These are phyloP conservation scores for Pulveroboletus frians DNA, from an alignment of 768 basidiomycete species.

Conservation along the genomic window DNA sequence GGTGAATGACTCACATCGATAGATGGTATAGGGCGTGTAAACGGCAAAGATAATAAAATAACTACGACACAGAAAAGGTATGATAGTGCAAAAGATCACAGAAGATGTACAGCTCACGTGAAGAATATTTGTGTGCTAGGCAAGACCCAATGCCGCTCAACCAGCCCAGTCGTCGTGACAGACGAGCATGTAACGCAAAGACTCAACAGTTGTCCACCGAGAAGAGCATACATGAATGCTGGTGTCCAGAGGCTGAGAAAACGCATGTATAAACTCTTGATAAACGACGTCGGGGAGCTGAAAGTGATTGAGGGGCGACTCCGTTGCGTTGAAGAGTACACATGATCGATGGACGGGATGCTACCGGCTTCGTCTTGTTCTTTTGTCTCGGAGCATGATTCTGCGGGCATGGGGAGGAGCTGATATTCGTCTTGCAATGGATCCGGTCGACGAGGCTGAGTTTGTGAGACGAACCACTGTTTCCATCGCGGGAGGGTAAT, in stretches of 20 bases:
- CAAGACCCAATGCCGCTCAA: conserved; percentile 58
- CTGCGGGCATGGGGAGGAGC: conserved; percentile 9
- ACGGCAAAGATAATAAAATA: conserved; percentile 67
- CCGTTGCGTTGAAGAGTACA: background rate
- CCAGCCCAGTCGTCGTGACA: conserved; percentile 75
- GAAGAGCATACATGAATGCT: conserved; percentile 22
- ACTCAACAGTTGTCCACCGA: conserved; percentile 27
- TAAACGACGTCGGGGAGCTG: conserved; percentile 19
- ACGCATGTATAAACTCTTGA: conserved; percentile 14
- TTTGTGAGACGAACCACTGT: conserved; percentile 9
- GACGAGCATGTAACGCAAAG: conserved; percentile 21
- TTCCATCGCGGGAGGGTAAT: conserved; percentile 11
- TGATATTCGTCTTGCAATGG: conserved; percentile 20
- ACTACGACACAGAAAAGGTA: conserved; percentile 32
- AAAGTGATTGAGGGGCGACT: conserved; percentile 13
- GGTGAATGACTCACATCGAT: conserved; percentile 69
- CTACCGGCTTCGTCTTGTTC: conserved; percentile 6
- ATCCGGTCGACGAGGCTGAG: conserved; percentile 7
- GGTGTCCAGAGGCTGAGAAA: conserved; percentile 28
- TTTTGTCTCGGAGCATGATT: conserved; percentile 4
- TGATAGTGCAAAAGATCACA: background rate
- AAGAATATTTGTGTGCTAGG: conserved; percentile 80
- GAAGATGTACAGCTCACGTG: conserved; percentile 44
- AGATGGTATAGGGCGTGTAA: conserved; percentile 88
- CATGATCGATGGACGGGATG: background rate